Evolutionary conservation across 192 early-diverging fungal species (phyloP), one percentile per base, ranked within the genome.

Genomic region (Podila clonocystis): DNA sequence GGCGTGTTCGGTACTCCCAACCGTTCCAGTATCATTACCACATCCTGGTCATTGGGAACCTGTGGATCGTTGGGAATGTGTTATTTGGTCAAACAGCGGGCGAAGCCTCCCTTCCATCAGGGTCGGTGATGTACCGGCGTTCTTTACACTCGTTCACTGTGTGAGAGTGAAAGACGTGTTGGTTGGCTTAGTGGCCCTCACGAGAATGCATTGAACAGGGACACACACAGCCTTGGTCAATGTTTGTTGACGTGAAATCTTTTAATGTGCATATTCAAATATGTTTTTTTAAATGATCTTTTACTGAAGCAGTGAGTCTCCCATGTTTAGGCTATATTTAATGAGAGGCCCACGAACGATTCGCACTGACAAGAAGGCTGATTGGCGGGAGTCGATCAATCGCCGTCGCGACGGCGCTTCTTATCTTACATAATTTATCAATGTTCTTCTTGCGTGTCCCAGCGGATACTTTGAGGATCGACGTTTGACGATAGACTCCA

Each of bases 161-260:
- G 72, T 74, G 72, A 74, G 65, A 63, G 72, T 67, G 65, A 67
- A 67, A 41, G 59, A 62, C 72, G 59, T 52, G 72, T 74, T 74
- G 72, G 72, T 74, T 74, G 72, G 24, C 59, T 74, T 3, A 62
- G 72, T 74, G 65, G 65, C 58, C 58, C 72, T 58, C 71, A 62
- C 59, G 65, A 19, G 58, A 75, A 68, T 62, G 58, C 61, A 34
- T 75, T 68, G 66, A 64, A 75, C 73, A 75, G 2, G 66, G 73
- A 68, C 12, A n/a, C 66, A 68, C 66, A 68, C 66, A 63, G 13
- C 61, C 73, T 64, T 75, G 73, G 73, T 75, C 73, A 67, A 63
- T 68, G 73, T 55, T 67, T 62, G 65, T 63, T 24, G 66, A 34
- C 5, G 73, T 63, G 66, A 64, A 63, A 38, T 12, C 17, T 28